Percentiles rank a stretch among this genome's conserved stretches.
Evolutionary conservation across 768 basidiomycete genomes (phyloP).

Genomic region (Peribolospora baueri): DNA sequence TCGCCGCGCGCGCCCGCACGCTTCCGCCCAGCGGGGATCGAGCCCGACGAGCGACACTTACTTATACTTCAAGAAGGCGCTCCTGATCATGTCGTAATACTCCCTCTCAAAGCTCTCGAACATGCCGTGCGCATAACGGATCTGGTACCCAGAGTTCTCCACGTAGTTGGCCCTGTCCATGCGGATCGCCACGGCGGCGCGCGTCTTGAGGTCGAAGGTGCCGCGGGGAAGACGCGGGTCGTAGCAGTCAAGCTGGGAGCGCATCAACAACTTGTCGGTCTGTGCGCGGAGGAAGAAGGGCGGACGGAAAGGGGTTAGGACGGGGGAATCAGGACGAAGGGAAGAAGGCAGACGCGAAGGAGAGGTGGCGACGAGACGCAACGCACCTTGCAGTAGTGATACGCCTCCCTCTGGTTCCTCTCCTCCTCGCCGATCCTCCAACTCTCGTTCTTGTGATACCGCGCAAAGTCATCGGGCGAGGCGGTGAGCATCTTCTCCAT

Average conservation of each 20-base stretch:
- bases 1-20: background rate
- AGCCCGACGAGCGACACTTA: slow-evolving; percentile 16
- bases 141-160: slow-evolving; percentile 41
- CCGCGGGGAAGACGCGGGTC: slow-evolving; percentile 60
- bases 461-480: slow-evolving; percentile 36
- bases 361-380: background rate
- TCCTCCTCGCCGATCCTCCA: slow-evolving; percentile 16
- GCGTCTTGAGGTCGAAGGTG: slow-evolving; percentile 89
- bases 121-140: slow-evolving; percentile 36
- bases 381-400: slow-evolving; percentile 57
- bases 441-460: slow-evolving; percentile 21
- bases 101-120: slow-evolving; percentile 72
- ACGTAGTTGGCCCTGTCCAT: slow-evolving; percentile 62
- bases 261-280: slow-evolving; percentile 47
- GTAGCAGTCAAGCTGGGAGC: slow-evolving; percentile 77
- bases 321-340: background rate
- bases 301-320: background rate
- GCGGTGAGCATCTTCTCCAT: slow-evolving; percentile 70
- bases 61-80: slow-evolving; percentile 87
- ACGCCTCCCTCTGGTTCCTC: slow-evolving; percentile 35
- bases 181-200: slow-evolving; percentile 60
- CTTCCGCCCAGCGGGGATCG: too few species aligned
- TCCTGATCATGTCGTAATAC: slow-evolving; percentile 78
- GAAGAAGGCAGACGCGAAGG: background rate
- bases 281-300: slow-evolving; percentile 6